These are phyloP conservation scores for Amauroascus verrucosus DNA, from an alignment of 2,329 filamentous ascomycete species.

Conservation along the genomic window DNA sequence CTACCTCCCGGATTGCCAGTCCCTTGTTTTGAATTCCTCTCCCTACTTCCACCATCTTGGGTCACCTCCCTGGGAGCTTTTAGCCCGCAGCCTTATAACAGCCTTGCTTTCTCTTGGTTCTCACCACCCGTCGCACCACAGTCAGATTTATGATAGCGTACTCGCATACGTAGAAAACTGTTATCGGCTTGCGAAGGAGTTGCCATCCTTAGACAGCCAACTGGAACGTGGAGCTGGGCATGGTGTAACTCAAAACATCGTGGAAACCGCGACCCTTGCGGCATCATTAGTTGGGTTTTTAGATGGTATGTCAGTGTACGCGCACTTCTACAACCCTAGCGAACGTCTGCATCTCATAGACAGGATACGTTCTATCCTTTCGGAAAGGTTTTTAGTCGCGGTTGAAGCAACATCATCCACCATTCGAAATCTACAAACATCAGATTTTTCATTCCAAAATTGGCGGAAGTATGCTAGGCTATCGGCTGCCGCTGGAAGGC, in stretches of 20 bases:
- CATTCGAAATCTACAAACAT: slow-evolving; percentile 65
- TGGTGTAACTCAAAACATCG: slow-evolving; percentile 46
- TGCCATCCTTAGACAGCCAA: slow-evolving; percentile 47
- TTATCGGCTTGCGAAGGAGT: slow-evolving; percentile 47
- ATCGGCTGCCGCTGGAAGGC: slow-evolving; percentile 68
- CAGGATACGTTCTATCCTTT: slow-evolving; percentile 61
- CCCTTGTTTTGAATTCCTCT: slow-evolving; percentile 66
- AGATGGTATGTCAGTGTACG: slow-evolving; percentile 65
- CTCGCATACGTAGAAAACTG: slow-evolving; percentile 65
- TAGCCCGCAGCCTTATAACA: slow-evolving; percentile 67
- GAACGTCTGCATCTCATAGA: slow-evolving; percentile 66
- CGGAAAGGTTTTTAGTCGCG: slow-evolving; percentile 72
- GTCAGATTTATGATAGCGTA: slow-evolving; percentile 56
- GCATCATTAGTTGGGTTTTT: slow-evolving; percentile 86
- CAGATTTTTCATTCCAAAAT: slow-evolving; percentile 59
- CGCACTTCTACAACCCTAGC: slow-evolving; percentile 67
- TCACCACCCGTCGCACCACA: slow-evolving; percentile 58
- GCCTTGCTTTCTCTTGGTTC: slow-evolving; percentile 73
- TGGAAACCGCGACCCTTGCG: slow-evolving; percentile 62
- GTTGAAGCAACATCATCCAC: slow-evolving; percentile 86
- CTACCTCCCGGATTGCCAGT: slow-evolving; percentile 76
- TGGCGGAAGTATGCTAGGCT: slow-evolving; percentile 82
- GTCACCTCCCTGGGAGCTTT: slow-evolving; percentile 76
- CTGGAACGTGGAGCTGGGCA: slow-evolving; percentile 42
- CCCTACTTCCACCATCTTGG: slow-evolving; percentile 74